Percentiles rank a stretch among this genome's conserved stretches.
Evolutionary conservation across 129 eudicot species (phyloP).

Genomic region (Helianthus tuberosus): DNA sequence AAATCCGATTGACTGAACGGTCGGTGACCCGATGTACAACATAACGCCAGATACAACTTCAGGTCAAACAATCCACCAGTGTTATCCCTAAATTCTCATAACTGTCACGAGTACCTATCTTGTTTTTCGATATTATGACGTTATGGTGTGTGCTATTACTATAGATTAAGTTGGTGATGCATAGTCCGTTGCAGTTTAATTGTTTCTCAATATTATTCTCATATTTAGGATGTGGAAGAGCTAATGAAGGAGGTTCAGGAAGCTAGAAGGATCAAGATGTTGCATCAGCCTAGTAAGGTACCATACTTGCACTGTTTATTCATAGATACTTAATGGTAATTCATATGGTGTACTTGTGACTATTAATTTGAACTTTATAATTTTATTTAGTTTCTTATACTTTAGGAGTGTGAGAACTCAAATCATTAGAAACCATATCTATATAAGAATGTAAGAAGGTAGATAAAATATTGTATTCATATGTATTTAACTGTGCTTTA

Average conservation of each 20-base stretch:
- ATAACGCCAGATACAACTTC: too few species aligned
- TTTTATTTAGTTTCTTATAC: background rate
- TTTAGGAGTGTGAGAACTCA: slow-evolving; percentile 7
- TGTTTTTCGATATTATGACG: background rate
- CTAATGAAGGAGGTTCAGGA: slow-evolving; percentile 97
- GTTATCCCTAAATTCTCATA: background rate
- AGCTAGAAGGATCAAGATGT: slow-evolving; percentile 94
- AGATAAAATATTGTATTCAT: background rate
- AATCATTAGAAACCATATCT: background rate
- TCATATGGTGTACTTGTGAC: background rate
- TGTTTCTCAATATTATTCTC: slow-evolving; percentile 1
- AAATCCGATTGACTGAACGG: too few species aligned
- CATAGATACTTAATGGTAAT: background rate
- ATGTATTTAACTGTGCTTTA: background rate
- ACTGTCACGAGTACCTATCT: background rate
- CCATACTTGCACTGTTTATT: background rate
- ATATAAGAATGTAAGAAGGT: background rate
- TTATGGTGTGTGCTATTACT: background rate
- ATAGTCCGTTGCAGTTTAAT: slow-evolving; percentile 5
- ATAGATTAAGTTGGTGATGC: background rate
- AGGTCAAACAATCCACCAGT: too few species aligned
- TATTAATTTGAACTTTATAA: background rate
- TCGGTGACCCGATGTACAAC: too few species aligned
- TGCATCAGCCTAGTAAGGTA: slow-evolving; percentile 99
- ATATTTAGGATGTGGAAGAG: slow-evolving; percentile 79